Percentiles rank a stretch among this genome's conserved stretches.
phyloP scores from a whole-genome alignment of 345 rosid genomes.

The Tarenaya hassleriana region DNA sequence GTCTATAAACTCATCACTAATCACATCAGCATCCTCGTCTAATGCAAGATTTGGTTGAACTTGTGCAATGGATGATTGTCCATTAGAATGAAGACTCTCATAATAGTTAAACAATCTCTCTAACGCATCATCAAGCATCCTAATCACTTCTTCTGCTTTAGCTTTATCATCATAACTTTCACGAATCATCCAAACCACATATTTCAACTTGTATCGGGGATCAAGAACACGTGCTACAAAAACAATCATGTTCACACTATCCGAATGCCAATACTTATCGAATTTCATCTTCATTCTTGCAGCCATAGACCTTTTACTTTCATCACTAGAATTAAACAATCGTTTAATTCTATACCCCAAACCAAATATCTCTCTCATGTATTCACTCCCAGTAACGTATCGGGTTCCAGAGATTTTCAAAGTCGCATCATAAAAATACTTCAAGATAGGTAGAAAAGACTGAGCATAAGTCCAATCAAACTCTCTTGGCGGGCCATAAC shows the following conservation, averaged over 20 bases:
- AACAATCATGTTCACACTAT: not conserved
- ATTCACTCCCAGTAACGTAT: not conserved
- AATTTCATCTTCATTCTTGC: too few species aligned
- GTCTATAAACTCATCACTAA: too few species aligned
- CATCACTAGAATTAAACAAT: too few species aligned
- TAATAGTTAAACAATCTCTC: not conserved
- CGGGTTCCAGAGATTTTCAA: not conserved
- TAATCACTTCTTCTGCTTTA: not conserved
- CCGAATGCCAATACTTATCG: too few species aligned
- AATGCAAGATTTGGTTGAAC: too few species aligned
- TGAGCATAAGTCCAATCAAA: conserved; percentile 1
- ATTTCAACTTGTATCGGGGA: conserved; percentile 3
- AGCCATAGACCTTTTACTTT: too few species aligned
- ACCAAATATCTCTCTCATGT: conserved; percentile 6
- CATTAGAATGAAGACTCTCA: too few species aligned
- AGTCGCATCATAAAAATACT: conserved; percentile 13
- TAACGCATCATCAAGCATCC: not conserved
- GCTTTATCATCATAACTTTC: not conserved
- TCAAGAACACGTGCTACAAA: not conserved
- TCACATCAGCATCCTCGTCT: too few species aligned
- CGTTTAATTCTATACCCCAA: too few species aligned
- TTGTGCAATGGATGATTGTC: too few species aligned
- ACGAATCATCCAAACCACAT: not conserved
- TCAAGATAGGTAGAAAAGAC: not conserved
- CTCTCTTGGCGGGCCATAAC: not conserved